Evolutionary conservation across 2,329 filamentous ascomycete genomes (phyloP).

Genomic region (Kalaharituber pfeilii): DNA sequence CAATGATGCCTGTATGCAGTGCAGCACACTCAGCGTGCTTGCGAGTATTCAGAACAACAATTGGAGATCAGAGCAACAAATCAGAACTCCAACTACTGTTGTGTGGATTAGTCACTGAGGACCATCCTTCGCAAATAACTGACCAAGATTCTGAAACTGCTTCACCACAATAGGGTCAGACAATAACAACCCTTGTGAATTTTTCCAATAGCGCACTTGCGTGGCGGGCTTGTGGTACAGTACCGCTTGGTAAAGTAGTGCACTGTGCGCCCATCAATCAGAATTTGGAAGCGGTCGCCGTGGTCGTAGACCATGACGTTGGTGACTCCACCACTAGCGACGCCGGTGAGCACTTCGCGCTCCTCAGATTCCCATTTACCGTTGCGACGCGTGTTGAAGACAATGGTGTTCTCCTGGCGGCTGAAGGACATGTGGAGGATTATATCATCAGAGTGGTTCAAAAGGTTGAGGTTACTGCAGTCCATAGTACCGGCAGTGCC

Average conservation of each 20-base stretch:
- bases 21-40: too few species aligned
- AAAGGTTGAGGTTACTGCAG: constrained; percentile 1
- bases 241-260: constrained; percentile 1
- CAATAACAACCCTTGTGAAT: too few species aligned
- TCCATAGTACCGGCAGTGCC: not conserved
- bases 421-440: not conserved
- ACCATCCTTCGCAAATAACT: too few species aligned
- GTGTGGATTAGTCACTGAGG: too few species aligned
- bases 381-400: not conserved
- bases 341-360: not conserved
- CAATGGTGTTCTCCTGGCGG: not conserved
- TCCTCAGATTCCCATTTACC: constrained; percentile 2
- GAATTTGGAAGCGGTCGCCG: not conserved
- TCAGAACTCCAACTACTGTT: too few species aligned
- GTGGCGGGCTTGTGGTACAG: too few species aligned
- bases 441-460: not conserved
- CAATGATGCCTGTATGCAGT: too few species aligned
- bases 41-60: too few species aligned
- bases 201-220: too few species aligned
- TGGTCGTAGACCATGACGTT: constrained; percentile 1
- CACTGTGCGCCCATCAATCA: not conserved
- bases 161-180: too few species aligned
- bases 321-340: not conserved
- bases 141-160: too few species aligned
- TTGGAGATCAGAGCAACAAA: too few species aligned